Conservation (phyloP, 2,329 filamentous ascomycete species). For the Graphiopsis chlorocephala region DNA sequence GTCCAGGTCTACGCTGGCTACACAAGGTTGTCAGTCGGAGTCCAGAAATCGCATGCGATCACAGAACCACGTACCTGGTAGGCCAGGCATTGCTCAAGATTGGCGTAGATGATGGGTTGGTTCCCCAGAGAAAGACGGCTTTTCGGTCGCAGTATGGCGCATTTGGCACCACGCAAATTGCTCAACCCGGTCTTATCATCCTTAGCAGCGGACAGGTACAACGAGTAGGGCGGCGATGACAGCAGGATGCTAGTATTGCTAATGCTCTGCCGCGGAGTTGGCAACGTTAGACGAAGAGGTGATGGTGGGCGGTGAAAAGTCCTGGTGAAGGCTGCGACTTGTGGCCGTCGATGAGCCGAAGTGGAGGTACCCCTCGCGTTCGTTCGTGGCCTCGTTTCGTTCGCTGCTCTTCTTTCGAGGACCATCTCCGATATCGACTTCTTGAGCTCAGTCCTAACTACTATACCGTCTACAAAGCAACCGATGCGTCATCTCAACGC, state of each 20-base stretch:
- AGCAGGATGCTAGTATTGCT: not conserved
- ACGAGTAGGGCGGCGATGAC: not conserved
- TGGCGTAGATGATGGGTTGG: slow-evolving; percentile 13
- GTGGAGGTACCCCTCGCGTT: not conserved
- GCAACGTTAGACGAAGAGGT: slow-evolving; percentile 22
- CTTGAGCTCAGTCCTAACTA: not conserved
- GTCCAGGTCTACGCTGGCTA: slow-evolving; percentile 95
- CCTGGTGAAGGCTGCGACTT: not conserved
- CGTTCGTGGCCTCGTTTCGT: not conserved
- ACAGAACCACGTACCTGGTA: slow-evolving; percentile 43
- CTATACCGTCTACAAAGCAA: slow-evolving; percentile 13
- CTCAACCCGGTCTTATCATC: slow-evolving; percentile 16
- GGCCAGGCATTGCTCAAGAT: slow-evolving; percentile 45
- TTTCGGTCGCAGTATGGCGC: slow-evolving; percentile 19
- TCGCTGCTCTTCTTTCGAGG: not conserved
- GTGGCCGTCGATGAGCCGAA: not conserved
- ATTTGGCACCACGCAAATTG: slow-evolving; percentile 7
- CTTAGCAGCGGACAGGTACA: not conserved
- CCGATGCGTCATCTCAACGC: slow-evolving; percentile 10
- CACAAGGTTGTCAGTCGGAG: not conserved
- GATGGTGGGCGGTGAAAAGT: slow-evolving; percentile 16
- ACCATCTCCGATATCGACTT: not conserved
- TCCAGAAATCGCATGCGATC: not conserved
- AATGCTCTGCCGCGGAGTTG: slow-evolving; percentile 13
- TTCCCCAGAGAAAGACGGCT: slow-evolving; percentile 13